Base-by-base conservation (phyloP, 108 stramenopile genomes). In the Stephanodiscus triporus region DNA sequence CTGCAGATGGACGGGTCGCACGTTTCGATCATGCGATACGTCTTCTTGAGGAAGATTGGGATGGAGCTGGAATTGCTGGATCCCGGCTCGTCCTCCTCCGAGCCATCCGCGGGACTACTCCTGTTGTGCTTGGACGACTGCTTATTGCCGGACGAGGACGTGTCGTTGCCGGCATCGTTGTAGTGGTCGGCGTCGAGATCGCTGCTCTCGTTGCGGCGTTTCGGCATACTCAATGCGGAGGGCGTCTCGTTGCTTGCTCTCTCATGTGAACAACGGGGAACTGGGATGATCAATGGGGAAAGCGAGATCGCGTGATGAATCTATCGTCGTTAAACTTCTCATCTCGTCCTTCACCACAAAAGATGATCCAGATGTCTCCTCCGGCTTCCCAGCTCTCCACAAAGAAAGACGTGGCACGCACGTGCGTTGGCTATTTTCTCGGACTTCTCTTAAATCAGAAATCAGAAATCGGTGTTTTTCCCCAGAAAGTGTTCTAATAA, bases 31-130 rank as follows among this genome's bases (percentile, higher is more conserved):
- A 95, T 91, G 54, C 87, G 87, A 81, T 92, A 92, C 4, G 89
- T 87, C 76, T 95, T 94, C 73, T 91, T 91, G 42, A 94, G 83
- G 64, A 94, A 94, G 76, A 94, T 90, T 20, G 93, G 93, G 48
- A 91, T 89, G 11, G 87, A 27, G 22, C 14, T 45, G 55, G 58
- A 17, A 16, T 27, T n/a, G 2, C 37, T 55, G n/a, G 48, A 27
- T 29, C 11, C 36, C 23, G 50, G 49, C 22, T 59, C 58, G 16
- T 59, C 58, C 0, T 59, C 55, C 2, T 29, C 55, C 55, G 27
- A 26, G 26, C 55, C 26, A 10, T 24, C 55, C 6, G 2, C 22
- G 55, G n/a, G n/a, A n/a, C 1, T 13, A 29, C 23, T 56, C 26
- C 26, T 23, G 55, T 3, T 29, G 55, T 26, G 22, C 13, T 22